Evolutionary conservation across 257 asterid species (phyloP).

Genomic region (Capsicum pubescens): DNA sequence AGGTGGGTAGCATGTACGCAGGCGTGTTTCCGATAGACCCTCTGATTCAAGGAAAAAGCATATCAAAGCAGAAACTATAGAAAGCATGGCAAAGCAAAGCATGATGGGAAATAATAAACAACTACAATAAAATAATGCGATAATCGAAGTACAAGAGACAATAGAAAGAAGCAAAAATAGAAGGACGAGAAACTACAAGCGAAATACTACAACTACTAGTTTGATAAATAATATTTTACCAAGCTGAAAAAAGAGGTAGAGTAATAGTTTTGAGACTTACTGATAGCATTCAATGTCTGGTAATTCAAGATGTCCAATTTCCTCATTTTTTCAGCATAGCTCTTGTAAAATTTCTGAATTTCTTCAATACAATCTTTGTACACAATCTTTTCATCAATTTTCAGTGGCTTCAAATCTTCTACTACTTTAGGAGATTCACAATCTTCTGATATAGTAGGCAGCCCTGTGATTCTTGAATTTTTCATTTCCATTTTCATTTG

Average conservation of each 20-base stretch:
- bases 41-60: not conserved
- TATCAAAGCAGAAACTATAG: not conserved
- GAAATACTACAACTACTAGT: too few relatives aligned
- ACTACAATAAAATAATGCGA: too few relatives aligned
- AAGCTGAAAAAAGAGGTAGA: not conserved
- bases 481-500: slow-evolving; percentile 87
- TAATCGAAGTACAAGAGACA: not conserved
- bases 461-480: slow-evolving; percentile 58
- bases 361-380: slow-evolving; percentile 69
- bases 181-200: too few relatives aligned
- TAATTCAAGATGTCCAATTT: slow-evolving; percentile 87
- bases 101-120: too few relatives aligned
- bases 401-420: slow-evolving; percentile 72
- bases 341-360: slow-evolving; percentile 74
- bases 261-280: slow-evolving; percentile 52
- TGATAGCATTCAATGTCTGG: slow-evolving; percentile 86
- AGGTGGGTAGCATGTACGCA: not conserved
- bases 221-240: not conserved
- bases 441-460: slow-evolving; percentile 90
- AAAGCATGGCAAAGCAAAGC: not conserved
- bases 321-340: slow-evolving; percentile 71
- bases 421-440: slow-evolving; percentile 59
- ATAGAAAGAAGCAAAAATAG: not conserved
- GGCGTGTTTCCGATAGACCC: too few relatives aligned
- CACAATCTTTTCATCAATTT: slow-evolving; percentile 63